These are phyloP conservation scores for Penicillium hordei DNA, from an alignment of 2,329 filamentous ascomycete species.

Conservation along the genomic window DNA sequence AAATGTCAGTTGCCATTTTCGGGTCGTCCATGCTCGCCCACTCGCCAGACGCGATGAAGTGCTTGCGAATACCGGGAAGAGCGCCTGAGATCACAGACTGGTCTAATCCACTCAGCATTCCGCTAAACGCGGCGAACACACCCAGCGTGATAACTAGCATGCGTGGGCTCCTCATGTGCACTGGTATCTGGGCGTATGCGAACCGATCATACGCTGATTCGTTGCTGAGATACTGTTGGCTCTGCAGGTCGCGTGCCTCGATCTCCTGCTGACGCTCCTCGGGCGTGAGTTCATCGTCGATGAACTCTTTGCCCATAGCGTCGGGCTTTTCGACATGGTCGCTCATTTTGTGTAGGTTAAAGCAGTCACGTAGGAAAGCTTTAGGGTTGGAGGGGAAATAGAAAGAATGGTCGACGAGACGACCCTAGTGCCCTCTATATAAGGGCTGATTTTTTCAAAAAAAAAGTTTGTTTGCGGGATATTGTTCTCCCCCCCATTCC, in stretches of 20 bases:
- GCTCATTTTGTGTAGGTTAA: background rate
- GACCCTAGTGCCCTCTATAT: background rate
- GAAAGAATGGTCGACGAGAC: background rate
- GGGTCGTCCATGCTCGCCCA: background rate
- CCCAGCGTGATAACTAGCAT: background rate
- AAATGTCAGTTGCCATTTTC: background rate
- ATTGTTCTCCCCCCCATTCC: background rate
- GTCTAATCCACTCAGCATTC: background rate
- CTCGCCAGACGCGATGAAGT: background rate
- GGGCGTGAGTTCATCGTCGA: background rate
- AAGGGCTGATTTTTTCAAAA: background rate
- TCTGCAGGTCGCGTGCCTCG: background rate
- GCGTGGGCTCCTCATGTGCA: background rate
- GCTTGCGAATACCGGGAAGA: background rate
- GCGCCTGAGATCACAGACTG: background rate
- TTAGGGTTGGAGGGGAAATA: background rate
- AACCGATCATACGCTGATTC: background rate
- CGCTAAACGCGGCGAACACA: background rate
- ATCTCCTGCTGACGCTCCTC: background rate
- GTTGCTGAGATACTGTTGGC: background rate
- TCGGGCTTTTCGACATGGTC: background rate
- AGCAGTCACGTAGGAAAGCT: background rate
- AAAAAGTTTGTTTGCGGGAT: background rate
- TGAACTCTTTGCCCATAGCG: background rate
- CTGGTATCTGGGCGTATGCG: background rate